Evolutionary conservation across 306 rosid genomes (phyloP).

Genomic region (Castanea mollissima): DNA sequence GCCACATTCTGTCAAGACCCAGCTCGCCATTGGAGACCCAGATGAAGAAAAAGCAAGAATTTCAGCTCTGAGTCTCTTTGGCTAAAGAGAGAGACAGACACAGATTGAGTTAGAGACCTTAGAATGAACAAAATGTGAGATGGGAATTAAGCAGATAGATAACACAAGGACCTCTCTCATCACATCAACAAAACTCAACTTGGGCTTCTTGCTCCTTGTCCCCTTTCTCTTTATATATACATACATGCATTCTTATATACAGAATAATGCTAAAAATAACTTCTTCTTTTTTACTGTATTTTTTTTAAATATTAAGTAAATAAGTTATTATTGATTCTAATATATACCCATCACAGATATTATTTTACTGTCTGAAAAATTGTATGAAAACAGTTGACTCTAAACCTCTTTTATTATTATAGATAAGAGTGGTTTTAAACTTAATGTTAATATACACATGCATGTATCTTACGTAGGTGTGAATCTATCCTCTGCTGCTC

Average conservation of each 20-base stretch:
- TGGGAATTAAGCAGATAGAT: slow-evolving; percentile 11
- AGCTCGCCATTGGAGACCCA: slow-evolving; percentile 70
- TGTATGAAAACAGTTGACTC: no score
- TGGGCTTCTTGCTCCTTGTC: slow-evolving; percentile 22
- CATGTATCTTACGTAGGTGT: background rate
- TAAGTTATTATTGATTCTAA: no score
- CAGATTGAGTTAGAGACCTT: background rate
- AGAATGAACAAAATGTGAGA: background rate
- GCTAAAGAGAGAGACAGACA: slow-evolving; percentile 8
- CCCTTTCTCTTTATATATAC: background rate
- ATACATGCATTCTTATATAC: background rate
- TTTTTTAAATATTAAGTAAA: no score
- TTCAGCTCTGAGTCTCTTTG: background rate
- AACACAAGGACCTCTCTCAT: slow-evolving; percentile 31
- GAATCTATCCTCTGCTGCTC: background rate
- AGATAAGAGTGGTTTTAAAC: no score
- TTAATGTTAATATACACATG: background rate
- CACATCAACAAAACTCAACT: slow-evolving; percentile 23
- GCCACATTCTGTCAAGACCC: slow-evolving; percentile 87
- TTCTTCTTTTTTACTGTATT: no score
- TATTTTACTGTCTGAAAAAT: no score
- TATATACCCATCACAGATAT: rapidly evolving
- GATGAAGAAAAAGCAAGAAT: slow-evolving; percentile 18
- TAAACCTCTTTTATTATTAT: no score
- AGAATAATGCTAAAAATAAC: no score